These are phyloP conservation scores for Cenchrus americanus DNA, from an alignment of 176 grass and related monocot species.

Conservation along the genomic window DNA sequence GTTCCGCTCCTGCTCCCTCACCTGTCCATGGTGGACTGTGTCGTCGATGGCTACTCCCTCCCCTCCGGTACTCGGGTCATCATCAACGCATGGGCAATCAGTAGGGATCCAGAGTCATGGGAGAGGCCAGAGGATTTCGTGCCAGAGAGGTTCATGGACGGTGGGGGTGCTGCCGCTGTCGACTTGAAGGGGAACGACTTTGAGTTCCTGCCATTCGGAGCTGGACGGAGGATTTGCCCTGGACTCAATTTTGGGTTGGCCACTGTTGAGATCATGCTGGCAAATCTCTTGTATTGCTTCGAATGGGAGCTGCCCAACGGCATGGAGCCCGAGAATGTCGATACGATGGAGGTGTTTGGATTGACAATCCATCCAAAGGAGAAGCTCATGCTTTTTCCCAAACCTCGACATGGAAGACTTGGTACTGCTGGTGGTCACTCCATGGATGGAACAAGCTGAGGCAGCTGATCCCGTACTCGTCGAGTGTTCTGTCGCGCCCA, in stretches of 20 bases:
- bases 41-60: slow-evolving; percentile 36
- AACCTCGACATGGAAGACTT: background rate
- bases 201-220: slow-evolving; percentile 16
- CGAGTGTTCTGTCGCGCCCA: no score
- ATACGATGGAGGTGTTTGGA: slow-evolving; percentile 46
- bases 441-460: no score
- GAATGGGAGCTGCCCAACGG: slow-evolving; percentile 46
- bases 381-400: slow-evolving; percentile 50
- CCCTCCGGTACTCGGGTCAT: slow-evolving; percentile 38
- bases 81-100: slow-evolving; percentile 42
- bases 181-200: slow-evolving; percentile 39
- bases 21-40: slow-evolving; percentile 25
- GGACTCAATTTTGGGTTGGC: slow-evolving; percentile 51
- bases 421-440: no score
- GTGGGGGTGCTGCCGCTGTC: background rate
- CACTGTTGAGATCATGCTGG: slow-evolving; percentile 49
- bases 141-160: slow-evolving; percentile 40
- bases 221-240: slow-evolving; percentile 51
- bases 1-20: slow-evolving; percentile 42
- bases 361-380: slow-evolving; percentile 37
- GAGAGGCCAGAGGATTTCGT: background rate
- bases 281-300: slow-evolving; percentile 51
- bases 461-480: no score
- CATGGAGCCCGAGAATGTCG: slow-evolving; percentile 24
- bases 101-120: background rate